Base-by-base conservation (phyloP, 2,329 filamentous ascomycete genomes). In the Aspergillus carbonarius region DNA sequence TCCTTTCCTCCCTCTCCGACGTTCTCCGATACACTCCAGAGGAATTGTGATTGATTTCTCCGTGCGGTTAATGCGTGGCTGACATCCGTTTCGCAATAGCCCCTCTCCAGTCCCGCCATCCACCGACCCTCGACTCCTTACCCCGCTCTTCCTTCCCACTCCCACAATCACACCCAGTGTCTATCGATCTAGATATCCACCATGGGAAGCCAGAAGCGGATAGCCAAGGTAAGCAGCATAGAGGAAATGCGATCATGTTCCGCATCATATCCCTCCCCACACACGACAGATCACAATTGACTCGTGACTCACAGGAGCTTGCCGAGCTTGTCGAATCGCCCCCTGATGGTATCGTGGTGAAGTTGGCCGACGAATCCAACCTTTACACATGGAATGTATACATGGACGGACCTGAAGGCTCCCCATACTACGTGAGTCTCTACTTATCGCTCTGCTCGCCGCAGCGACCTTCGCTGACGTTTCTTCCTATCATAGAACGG, bases 361-460 rank as follows among this genome's bases (percentile, higher is more conserved):
- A 75, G 57, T 79, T 88, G 9, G 77, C 81, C 49, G 82, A 88
- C 63, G 88, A 90, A 67, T 76, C 82, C 60, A 83, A 90, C 74
- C 78, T 91, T 63, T 85, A 87, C 70, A 81, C 84, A 67, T 91
- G 88, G 88, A 84, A 87, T 61, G 81, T 90, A 60, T 73, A 81
- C 57, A 85, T 91, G 80, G 82, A 87, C 49, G 88, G 87, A 1
- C 88, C 88, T 3, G 79, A 84, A 55, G 81, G 82, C 42, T 88
- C 88, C 15, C 81, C 85, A 46, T 90, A 89, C 69, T 79, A 84
- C 48, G 88, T 90, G 80, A 54, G 80, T 23, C 37, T 27, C 15
- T 23, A 35, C 50, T 39, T 4, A 18, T 9, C 13, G 23, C n/a
- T 39, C 3, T 27, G 6, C 25, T 27, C 25, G 7, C 25, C 25